Percentiles rank a stretch among this genome's conserved stretches.
Conservation (phyloP, 2,329 filamentous ascomycete genomes). For the Metarhizium album region DNA sequence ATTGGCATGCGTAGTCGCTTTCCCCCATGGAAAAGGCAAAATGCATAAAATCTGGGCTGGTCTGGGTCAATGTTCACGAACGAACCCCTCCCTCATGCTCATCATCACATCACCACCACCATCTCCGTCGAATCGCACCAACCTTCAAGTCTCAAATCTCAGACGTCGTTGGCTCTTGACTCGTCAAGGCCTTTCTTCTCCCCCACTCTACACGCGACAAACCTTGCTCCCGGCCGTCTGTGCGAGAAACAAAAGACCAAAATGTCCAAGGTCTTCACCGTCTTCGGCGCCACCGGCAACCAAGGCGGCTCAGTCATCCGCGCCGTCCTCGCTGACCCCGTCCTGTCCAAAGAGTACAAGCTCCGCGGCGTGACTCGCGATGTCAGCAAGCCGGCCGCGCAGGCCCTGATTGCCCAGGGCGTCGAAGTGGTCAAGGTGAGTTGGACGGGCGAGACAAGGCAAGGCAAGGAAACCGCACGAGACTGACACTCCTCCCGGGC, state of each 20-base stretch:
- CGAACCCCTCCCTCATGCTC: no score
- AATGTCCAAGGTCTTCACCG: conserved; percentile 29
- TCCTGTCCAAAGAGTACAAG: conserved; percentile 31
- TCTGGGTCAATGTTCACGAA: no score
- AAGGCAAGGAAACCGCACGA: background rate
- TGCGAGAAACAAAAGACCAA: background rate
- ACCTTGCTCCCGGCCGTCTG: no score
- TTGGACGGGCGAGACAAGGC: background rate
- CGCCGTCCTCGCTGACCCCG: conserved; percentile 33
- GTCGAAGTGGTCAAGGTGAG: conserved; percentile 31
- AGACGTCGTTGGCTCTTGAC: no score
- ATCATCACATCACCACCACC: no score
- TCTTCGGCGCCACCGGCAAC: conserved; percentile 39
- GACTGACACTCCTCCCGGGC: conserved; percentile 16
- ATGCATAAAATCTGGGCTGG: no score
- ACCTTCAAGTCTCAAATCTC: no score
- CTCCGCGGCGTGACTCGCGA: conserved; percentile 39
- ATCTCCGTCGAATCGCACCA: no score
- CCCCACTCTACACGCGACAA: no score
- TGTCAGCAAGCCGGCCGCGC: conserved; percentile 26
- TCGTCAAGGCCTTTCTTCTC: background rate
- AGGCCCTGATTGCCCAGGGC: conserved; percentile 27
- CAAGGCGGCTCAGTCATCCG: conserved; percentile 38
- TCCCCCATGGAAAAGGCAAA: no score
- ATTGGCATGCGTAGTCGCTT: no score